These are phyloP conservation scores for rapeseed (Brassica napus) DNA, from an alignment of 345 rosid genomes.

Conservation along the genomic window Da-Ae NC_063444.1:4196501-4197000, in stretches of 20 bases:
- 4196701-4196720: not conserved
- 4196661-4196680: constrained; percentile 45
- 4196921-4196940: not conserved
- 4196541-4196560: not conserved
- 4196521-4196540: not conserved
- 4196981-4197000: constrained; percentile 36
- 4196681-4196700: constrained; percentile 45
- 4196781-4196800: constrained; percentile 29
- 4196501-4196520: not conserved
- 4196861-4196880: not conserved
- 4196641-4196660: not conserved
- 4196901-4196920: not conserved
- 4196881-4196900: not conserved
- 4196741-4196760: constrained; percentile 30
- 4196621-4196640: not conserved
- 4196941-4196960: constrained; percentile 37
- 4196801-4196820: constrained; percentile 44
- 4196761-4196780: constrained; percentile 33
- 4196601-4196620: not conserved
- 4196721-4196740: constrained; percentile 43
- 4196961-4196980: constrained; percentile 11
- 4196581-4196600: not conserved
- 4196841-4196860: not conserved
- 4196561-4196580: not conserved
- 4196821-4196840: constrained; percentile 29